A percentile compares a stretch with the other conserved stretches of the same genome.
phyloP scores from a whole-genome alignment of 495 filamentous ascomycete genomes.

The Rhypophila decipiens region DNA sequence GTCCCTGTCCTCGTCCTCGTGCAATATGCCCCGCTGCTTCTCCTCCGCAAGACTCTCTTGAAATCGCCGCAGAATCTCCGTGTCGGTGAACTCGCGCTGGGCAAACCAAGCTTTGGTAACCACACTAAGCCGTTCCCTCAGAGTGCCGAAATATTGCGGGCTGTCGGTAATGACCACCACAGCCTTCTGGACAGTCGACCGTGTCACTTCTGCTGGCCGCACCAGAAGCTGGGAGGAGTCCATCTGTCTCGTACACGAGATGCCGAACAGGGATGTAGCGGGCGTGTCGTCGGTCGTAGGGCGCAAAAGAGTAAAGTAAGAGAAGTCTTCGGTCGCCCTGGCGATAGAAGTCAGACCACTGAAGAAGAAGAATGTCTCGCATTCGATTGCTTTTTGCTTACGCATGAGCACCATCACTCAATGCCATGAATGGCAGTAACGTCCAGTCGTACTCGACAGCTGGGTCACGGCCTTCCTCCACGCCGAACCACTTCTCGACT shows the following conservation, averaged over 20 bases:
- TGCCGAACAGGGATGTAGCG: slow-evolving; percentile 89
- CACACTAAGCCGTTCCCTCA: slow-evolving; percentile 76
- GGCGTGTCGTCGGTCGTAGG: slow-evolving; percentile 50
- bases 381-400: slow-evolving; percentile 47
- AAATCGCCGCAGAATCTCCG: slow-evolving; percentile 62
- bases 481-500: slow-evolving; percentile 85
- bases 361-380: background rate
- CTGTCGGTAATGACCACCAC: slow-evolving; percentile 94
- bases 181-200: slow-evolving; percentile 95
- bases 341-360: slow-evolving; percentile 4
- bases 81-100: slow-evolving; percentile 68
- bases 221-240: slow-evolving; percentile 70
- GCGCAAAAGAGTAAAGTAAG: slow-evolving; percentile 88
- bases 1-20: slow-evolving; percentile 68
- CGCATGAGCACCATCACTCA: slow-evolving; percentile 93
- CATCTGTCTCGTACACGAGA: slow-evolving; percentile 89
- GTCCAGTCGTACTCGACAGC: slow-evolving; percentile 86
- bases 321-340: slow-evolving; percentile 89
- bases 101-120: slow-evolving; percentile 96
- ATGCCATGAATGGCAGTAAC: slow-evolving; percentile 92
- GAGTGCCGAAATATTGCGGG: slow-evolving; percentile 70
- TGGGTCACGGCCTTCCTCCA: slow-evolving; percentile 70
- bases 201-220: slow-evolving; percentile 80
- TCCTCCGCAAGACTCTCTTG: slow-evolving; percentile 75
- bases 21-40: slow-evolving; percentile 53